A percentile compares a stretch with the other conserved stretches of the same genome.
Evolutionary conservation across 2,329 filamentous ascomycete genomes (phyloP).

Genomic region (Cyphellophora europaea): DNA sequence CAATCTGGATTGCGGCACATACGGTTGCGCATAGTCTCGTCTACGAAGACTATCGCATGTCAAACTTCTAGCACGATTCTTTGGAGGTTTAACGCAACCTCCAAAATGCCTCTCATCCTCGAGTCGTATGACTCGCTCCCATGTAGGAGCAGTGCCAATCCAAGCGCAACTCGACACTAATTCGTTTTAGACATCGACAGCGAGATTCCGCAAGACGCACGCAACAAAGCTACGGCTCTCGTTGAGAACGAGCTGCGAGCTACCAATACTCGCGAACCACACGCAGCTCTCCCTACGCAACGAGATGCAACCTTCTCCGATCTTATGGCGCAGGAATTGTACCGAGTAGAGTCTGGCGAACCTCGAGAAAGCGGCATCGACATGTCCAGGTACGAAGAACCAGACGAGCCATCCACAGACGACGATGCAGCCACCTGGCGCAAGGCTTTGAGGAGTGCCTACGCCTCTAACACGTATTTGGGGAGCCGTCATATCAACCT

Average conservation of each 20-base stretch:
- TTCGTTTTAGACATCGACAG: conserved; percentile 64
- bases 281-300: conserved; percentile 48
- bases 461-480: conserved; percentile 51
- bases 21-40: too few species aligned
- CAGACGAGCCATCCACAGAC: conserved; percentile 44
- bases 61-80: too few species aligned
- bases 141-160: conserved; percentile 12
- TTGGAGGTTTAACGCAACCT: too few species aligned
- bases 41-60: too few species aligned
- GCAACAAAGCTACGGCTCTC: conserved; percentile 58
- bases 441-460: conserved; percentile 44
- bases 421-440: conserved; percentile 35
- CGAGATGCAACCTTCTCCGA: conserved; percentile 52
- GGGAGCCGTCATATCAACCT: conserved; percentile 51
- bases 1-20: too few species aligned
- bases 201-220: conserved; percentile 52
- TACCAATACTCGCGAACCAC: conserved; percentile 39
- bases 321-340: conserved; percentile 58
- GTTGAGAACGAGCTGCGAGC: conserved; percentile 56
- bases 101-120: conserved; percentile 62
- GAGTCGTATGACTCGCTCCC: conserved; percentile 53
- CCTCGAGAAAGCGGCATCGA: conserved; percentile 59
- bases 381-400: conserved; percentile 71
- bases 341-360: conserved; percentile 53
- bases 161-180: conserved; percentile 8